A percentile compares a stretch with the other conserved stretches of the same genome.
These are phyloP conservation scores for Lathyrus aphaca DNA, from an alignment of 306 rosid species.

Conservation along the genomic window DNA sequence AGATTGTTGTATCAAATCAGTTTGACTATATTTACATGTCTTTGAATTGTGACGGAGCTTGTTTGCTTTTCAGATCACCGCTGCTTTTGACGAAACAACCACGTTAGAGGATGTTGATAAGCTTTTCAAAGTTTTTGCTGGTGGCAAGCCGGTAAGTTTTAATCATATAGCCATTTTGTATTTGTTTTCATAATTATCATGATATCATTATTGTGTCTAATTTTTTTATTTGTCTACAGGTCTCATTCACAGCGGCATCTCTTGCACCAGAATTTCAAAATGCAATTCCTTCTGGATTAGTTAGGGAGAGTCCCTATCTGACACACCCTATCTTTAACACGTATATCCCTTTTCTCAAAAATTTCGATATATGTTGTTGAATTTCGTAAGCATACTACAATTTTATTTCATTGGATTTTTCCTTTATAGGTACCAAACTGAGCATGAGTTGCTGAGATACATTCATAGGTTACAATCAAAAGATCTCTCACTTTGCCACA, in stretches of 20 bases:
- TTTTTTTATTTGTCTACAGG: conserved; percentile 49
- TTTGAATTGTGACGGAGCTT: conserved; percentile 36
- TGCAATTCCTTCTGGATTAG: conserved; percentile 70
- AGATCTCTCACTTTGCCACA: conserved; percentile 95
- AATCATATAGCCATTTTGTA: neutral
- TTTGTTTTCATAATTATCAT: conserved; percentile 3
- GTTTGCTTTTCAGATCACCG: conserved; percentile 75
- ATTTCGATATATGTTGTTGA: conserved; percentile 32
- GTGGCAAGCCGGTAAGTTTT: conserved; percentile 44
- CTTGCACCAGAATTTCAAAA: conserved; percentile 79
- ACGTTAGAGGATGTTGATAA: conserved; percentile 92
- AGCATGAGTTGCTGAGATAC: conserved; percentile 95
- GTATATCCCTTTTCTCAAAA: conserved; percentile 49
- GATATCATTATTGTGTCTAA: conserved; percentile 24
- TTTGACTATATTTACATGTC: conserved; percentile 28
- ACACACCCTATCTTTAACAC: conserved; percentile 91
- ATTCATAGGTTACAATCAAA: conserved; percentile 75
- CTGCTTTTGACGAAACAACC: conserved; percentile 91
- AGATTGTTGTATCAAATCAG: conserved; percentile 22
- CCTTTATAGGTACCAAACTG: conserved; percentile 81
- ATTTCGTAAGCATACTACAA: conserved; percentile 37
- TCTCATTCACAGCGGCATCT: conserved; percentile 89
- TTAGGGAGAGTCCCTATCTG: conserved; percentile 76
- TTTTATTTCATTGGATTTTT: conserved; percentile 32
- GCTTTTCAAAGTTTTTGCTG: conserved; percentile 80